Conservation (phyloP, 2,329 filamentous ascomycete genomes). For the Didymella glomerata region DNA sequence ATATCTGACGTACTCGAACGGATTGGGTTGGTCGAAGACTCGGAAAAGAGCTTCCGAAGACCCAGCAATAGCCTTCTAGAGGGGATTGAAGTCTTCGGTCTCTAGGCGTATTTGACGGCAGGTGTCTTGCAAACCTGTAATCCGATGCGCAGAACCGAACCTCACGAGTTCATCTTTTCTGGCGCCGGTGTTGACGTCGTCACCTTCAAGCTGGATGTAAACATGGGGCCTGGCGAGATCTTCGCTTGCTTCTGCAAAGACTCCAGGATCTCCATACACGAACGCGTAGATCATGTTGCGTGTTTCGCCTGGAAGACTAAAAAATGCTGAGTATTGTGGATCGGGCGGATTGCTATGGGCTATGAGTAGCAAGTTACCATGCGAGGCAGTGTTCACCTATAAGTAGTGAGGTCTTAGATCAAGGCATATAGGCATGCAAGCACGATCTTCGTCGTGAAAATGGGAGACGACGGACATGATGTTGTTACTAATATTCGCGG, state of each 20-base stretch:
- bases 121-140: not conserved
- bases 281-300: not conserved
- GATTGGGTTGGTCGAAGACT: not conserved
- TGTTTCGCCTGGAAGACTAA: not conserved
- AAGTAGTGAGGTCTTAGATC: not conserved
- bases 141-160: not conserved
- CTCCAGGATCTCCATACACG: not conserved
- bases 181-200: not conserved
- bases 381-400: not conserved
- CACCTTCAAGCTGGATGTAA: not conserved
- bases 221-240: not conserved
- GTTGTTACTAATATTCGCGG: not conserved
- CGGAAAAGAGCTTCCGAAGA: not conserved
- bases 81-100: not conserved
- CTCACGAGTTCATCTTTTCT: constrained; percentile 18
- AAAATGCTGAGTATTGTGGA: not conserved
- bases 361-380: not conserved
- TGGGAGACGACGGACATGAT: not conserved
- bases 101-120: not conserved
- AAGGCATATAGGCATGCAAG: not conserved
- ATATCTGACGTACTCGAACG: not conserved
- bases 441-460: not conserved
- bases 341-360: not conserved
- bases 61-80: not conserved
- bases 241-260: not conserved